Evolutionary conservation across 2,329 filamentous ascomycete species (phyloP), one percentile per base, ranked within the genome.

Genomic region (Sclerotinia borealis): DNA sequence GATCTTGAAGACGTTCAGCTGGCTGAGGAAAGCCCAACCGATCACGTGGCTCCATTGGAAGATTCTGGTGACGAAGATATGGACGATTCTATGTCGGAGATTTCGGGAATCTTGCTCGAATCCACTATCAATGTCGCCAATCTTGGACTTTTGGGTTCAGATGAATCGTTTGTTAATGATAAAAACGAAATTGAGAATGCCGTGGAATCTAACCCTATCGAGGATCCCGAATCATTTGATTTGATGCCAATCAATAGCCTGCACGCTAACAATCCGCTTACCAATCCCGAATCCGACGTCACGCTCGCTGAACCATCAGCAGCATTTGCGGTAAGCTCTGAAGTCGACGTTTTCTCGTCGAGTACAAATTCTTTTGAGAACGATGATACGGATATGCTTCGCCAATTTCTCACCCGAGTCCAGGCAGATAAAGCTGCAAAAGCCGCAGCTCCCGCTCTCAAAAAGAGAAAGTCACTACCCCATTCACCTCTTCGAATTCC

Each of bases 401-500:
- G 71, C n/a, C 71, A 74, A 45, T 76, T 76, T 52, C 71, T 76
- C 37, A 73, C 69, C 36, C 68, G 73, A 54, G 73, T 74, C 45
- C 73, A 75, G 55, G 75, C 75, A 27, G 72, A 72, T 52, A 76
- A 76, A 66, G 73, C 71, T 62, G 73, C 74, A 2, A 74, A 75
- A 49, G 71, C 68, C 22, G 59, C 63, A 31, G 66, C 67, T n/a
- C 52, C 63, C 4, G 61, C 69, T 15, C 66, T 69, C 2, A 69
- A 70, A 36, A 66, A 70, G 58, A 72, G 71, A 49, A 63, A 67
- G 27, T 74, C 72, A 17, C 59, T 72, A 5, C 71, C 72, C 15
- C 72, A 73, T 61, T 75, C 72, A 11, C 72, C 73, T 9, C 52
- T 74, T 47, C 70, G 68, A 58, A 52, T 74, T 31, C 69, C 72